A percentile compares a stretch with the other conserved stretches of the same genome.
Conservation (phyloP, 371 early-diverging fungal genomes). For the Haplosporangium sp. region DNA sequence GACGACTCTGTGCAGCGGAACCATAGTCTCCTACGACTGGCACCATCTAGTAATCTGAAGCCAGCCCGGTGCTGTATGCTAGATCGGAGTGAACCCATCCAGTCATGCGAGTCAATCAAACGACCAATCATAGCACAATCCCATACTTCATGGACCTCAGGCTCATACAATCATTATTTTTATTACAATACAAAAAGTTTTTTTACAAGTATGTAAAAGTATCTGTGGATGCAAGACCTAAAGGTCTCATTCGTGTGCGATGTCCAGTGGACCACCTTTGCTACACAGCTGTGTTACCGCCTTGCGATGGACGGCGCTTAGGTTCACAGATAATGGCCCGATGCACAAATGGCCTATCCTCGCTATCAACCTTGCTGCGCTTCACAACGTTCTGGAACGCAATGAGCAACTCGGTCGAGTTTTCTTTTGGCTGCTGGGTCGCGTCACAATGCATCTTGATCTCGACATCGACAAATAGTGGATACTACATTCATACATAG, state of each 20-base stretch:
- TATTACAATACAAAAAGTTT: no score
- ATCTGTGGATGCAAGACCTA: neutral
- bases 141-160: no score
- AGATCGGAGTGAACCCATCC: no score
- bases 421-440: slow-evolving; percentile 6
- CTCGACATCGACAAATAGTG: slow-evolving; percentile 52
- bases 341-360: slow-evolving; percentile 29
- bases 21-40: no score
- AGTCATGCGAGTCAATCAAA: no score
- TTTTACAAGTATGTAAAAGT: neutral
- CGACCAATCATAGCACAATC: no score
- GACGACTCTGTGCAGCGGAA: no score
- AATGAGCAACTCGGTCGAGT: slow-evolving; percentile 37
- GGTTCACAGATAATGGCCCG: slow-evolving; percentile 19
- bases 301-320: slow-evolving; percentile 16
- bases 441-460: slow-evolving; percentile 47
- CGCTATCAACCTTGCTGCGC: slow-evolving; percentile 5
- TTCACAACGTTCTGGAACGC: slow-evolving; percentile 30
- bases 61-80: no score
- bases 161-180: no score
- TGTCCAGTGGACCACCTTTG: neutral
- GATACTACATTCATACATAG: slow-evolving; percentile 15
- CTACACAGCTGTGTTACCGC: neutral
- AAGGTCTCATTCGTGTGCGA: no score
- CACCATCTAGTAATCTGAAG: no score